Conservation (phyloP, 352 stramenopile genomes). For the Plasmopara muralis region DNA sequence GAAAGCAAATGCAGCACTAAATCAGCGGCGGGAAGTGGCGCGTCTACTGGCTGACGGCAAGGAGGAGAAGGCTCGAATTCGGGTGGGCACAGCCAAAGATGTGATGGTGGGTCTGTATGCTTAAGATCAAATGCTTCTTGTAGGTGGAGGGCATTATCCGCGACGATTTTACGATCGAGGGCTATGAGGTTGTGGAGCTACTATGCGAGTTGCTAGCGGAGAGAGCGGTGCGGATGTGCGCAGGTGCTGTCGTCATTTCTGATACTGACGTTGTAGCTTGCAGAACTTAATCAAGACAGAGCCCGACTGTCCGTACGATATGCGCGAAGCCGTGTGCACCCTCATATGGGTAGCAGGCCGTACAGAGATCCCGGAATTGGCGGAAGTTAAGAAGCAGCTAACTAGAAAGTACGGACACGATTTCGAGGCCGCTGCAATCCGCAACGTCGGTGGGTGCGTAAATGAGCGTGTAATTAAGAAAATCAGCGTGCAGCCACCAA, state of each 20-base stretch:
- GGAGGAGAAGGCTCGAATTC: slow-evolving; percentile 92
- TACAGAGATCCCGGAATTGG: slow-evolving; percentile 91
- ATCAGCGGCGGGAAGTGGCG: slow-evolving; percentile 69
- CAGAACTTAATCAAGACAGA: slow-evolving; percentile 87
- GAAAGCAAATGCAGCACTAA: slow-evolving; percentile 77
- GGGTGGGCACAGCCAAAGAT: slow-evolving; percentile 42
- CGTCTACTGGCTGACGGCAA: slow-evolving; percentile 80
- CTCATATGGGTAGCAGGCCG: slow-evolving; percentile 90
- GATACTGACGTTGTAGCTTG: slow-evolving; percentile 1
- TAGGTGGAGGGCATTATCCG: slow-evolving; percentile 91
- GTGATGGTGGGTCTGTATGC: neutral
- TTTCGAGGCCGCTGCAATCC: slow-evolving; percentile 71
- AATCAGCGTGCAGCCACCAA: slow-evolving; percentile 90
- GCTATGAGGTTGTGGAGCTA: slow-evolving; percentile 93
- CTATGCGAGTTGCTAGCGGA: slow-evolving; percentile 91
- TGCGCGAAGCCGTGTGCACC: slow-evolving; percentile 89
- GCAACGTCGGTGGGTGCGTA: slow-evolving; percentile 86
- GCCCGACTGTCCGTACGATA: slow-evolving; percentile 90
- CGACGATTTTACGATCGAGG: slow-evolving; percentile 94
- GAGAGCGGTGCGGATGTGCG: slow-evolving; percentile 58
- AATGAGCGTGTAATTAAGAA: slow-evolving; percentile 91
- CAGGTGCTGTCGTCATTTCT: neutral
- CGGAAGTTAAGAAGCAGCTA: slow-evolving; percentile 86
- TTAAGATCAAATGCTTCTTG: neutral
- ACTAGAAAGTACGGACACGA: slow-evolving; percentile 88